A percentile compares a stretch with the other conserved stretches of the same genome.
Conservation (phyloP, 352 stramenopile species). For the Pythium sukuiense region DNA sequence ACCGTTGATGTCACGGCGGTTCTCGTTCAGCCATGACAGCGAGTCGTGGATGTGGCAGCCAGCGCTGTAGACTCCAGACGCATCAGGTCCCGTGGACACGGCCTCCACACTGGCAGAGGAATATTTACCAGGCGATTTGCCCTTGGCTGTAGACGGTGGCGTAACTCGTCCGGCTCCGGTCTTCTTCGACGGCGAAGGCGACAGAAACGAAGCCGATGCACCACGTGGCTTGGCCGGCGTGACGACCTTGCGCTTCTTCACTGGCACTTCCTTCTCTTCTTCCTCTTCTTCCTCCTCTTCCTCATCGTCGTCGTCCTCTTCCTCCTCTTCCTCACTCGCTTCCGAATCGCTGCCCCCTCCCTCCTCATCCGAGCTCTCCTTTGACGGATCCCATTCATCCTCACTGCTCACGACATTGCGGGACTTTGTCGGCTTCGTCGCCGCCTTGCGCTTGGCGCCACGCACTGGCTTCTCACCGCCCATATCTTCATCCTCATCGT, state of each 20-base stretch:
- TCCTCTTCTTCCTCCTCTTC: conserved; percentile 44
- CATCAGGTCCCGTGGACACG: conserved; percentile 24
- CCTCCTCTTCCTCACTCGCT: conserved; percentile 24
- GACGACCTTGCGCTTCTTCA: conserved; percentile 45
- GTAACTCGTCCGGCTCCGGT: conserved; percentile 12
- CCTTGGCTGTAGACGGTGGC: conserved; percentile 25
- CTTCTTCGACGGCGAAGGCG: conserved; percentile 31
- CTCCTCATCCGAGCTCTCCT: conserved; percentile 24
- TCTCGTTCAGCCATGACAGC: conserved; percentile 86
- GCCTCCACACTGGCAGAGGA: conserved; percentile 10
- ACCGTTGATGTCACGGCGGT: conserved; percentile 88
- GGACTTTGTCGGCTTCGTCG: conserved; percentile 9
- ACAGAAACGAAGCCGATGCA: conserved; percentile 39
- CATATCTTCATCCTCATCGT: conserved; percentile 78
- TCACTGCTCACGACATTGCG: conserved; percentile 46
- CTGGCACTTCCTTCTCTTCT: conserved; percentile 44
- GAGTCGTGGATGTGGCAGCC: conserved; percentile 91
- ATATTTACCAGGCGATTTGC: conserved; percentile 22
- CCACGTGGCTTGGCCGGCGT: conserved; percentile 29
- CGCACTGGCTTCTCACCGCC: conserved; percentile 27
- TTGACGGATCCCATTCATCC: conserved; percentile 39
- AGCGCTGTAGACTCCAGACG: conserved; percentile 44
- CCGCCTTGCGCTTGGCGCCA: not conserved
- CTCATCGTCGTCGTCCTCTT: conserved; percentile 37
- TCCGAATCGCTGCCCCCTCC: conserved; percentile 33